Conservation (phyloP, 495 filamentous ascomycete genomes). For the Poronia punctata region DNA sequence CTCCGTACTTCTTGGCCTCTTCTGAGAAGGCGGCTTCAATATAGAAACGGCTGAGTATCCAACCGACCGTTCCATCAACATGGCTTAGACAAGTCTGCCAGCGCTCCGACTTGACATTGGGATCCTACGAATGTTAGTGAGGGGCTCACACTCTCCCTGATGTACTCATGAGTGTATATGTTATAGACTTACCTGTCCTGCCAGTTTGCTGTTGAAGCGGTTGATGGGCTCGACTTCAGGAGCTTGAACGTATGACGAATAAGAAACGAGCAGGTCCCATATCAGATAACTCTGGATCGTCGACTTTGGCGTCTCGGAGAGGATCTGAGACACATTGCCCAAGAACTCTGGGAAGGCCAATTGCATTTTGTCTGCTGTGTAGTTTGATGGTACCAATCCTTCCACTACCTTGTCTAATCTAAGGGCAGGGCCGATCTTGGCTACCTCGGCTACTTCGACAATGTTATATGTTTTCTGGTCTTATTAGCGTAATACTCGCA, state of each 20-base stretch:
- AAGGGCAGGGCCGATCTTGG: constrained; percentile 48
- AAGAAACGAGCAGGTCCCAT: constrained; percentile 25
- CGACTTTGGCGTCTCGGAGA: constrained; percentile 24
- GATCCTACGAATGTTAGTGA: constrained; percentile 34
- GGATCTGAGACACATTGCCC: constrained; percentile 23
- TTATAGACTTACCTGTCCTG: constrained; percentile 22
- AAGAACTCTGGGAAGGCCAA: constrained; percentile 29
- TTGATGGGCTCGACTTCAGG: constrained; percentile 50
- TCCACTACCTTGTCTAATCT: constrained; percentile 47
- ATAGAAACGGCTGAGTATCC: constrained; percentile 60
- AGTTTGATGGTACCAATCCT: constrained; percentile 45
- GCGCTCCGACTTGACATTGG: constrained; percentile 55
- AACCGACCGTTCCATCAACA: constrained; percentile 51
- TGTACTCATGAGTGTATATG: background rate
- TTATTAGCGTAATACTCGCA: constrained; percentile 6
- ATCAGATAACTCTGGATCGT: constrained; percentile 29
- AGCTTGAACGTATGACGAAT: constrained; percentile 48
- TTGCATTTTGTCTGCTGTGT: constrained; percentile 49
- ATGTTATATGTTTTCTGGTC: constrained; percentile 27
- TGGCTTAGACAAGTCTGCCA: constrained; percentile 61
- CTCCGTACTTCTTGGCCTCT: constrained; percentile 57
- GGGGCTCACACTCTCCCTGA: background rate
- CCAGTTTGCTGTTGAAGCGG: constrained; percentile 45
- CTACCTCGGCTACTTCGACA: constrained; percentile 39
- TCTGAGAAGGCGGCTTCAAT: constrained; percentile 58